A percentile compares a stretch with the other conserved stretches of the same genome.
Conservation (phyloP, 768 basidiomycete genomes). For the Sporobolomyces roseus region DNA sequence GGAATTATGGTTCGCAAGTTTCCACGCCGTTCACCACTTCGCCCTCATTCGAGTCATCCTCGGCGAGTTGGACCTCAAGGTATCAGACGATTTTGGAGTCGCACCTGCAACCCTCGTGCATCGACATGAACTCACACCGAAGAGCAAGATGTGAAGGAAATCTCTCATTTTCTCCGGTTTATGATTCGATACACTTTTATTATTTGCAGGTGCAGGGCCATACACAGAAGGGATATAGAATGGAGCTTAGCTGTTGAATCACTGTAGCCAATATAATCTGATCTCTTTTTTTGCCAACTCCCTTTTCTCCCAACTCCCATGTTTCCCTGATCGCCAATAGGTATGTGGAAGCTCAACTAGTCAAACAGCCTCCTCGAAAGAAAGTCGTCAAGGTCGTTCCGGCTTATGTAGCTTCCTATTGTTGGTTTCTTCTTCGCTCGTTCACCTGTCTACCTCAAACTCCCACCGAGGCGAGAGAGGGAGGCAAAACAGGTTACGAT, state of each 20-base stretch:
- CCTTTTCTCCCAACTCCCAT: not conserved
- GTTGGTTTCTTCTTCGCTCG: conserved; percentile 6
- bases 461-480: not conserved
- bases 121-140: conserved; percentile 4
- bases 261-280: no score
- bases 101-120: conserved; percentile 39
- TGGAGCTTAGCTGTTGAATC: no score
- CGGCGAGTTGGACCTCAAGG: conserved; percentile 31
- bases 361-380: conserved; percentile 1
- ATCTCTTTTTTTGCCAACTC: not conserved
- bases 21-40: conserved; percentile 37
- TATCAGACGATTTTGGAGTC: conserved; percentile 41
- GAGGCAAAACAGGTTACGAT: not conserved
- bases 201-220: no score
- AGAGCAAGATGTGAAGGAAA: conserved; percentile 34
- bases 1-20: conserved; percentile 37
- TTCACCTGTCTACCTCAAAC: not conserved
- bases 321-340: not conserved
- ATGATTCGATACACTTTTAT: no score
- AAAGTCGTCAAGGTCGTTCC: not conserved
- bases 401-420: conserved; percentile 14
- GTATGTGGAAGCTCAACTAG: conserved; percentile 15
- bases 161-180: no score
- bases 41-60: conserved; percentile 34
- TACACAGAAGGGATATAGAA: no score